Evolutionary conservation across 495 filamentous ascomycete species (phyloP), one percentile per base, ranked within the genome.

Genomic region (Bathelium albidoporum): DNA sequence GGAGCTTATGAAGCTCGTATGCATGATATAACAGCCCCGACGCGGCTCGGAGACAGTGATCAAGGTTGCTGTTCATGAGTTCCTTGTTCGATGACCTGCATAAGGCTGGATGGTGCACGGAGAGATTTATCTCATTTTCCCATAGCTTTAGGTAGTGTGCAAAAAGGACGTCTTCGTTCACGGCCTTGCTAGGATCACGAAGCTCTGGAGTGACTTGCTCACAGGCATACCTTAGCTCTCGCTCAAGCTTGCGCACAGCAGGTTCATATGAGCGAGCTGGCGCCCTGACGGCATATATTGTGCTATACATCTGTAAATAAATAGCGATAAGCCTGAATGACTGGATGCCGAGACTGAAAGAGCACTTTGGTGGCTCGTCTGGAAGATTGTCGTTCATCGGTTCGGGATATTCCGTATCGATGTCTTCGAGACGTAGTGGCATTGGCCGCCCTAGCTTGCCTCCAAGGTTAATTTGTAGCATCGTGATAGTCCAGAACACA

Each of bases 391-490:
- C 89, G 64, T 86, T 76, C 58, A 91, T 76, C 18, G 81, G 72
- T 59, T 88, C 81, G 1, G 88, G 89, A 31, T 90, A 80, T 64
- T 90, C 89, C 49, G 87, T 80, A 69, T 92, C 89, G 68, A 87
- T 84, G 69, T 93, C 89, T 39, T 87, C 83, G 12, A 82, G 62
- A 28, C 82, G 78, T 20, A 93, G 75, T 1, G 85, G 79, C 86
- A 91, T 89, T 20, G 89, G 89, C 43, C 86, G 78, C 32, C 89
- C 89, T 32, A 92, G 78, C 61, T 86, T 88, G 34, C 87, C 87
- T 67, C 86, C 85, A 31, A 91, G 73, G 10, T 81, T 82, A 28
- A 87, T 78, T 58, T 84, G 77, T 18, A 90, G 78, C 28, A 78
- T 75, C 22, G 89, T 70, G 53, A 90, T 76, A 12, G 80, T 76